phyloP scores from a whole-genome alignment of 306 rosid species.

The Ziziphus jujuba region DNA sequence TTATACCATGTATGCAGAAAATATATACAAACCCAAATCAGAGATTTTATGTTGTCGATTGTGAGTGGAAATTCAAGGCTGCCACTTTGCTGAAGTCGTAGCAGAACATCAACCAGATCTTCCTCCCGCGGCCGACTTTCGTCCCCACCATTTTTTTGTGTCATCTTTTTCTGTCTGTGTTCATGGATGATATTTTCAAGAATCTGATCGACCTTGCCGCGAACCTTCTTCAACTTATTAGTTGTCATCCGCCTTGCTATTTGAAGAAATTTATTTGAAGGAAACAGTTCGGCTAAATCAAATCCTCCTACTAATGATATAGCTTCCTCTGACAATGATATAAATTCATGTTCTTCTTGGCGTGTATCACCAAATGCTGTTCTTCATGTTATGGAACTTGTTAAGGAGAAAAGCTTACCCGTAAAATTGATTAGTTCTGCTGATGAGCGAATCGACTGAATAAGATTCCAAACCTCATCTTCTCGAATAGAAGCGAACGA shows the following conservation, averaged over 20 bases:
- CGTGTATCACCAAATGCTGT: slow-evolving; percentile 23
- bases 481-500: slow-evolving; percentile 35
- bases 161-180: background rate
- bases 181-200: slow-evolving; percentile 23
- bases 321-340: background rate
- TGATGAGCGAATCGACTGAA: slow-evolving; percentile 18
- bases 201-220: slow-evolving; percentile 9
- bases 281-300: slow-evolving; percentile 22
- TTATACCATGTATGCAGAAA: background rate
- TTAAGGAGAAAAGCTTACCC: background rate
- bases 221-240: slow-evolving; percentile 20
- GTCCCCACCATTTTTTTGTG: background rate
- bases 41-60: slow-evolving; percentile 9
- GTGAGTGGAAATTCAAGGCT: slow-evolving; percentile 2
- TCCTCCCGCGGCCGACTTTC: background rate
- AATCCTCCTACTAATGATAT: slow-evolving; percentile 16
- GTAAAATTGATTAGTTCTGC: slow-evolving; percentile 22
- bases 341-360: slow-evolving; percentile 11
- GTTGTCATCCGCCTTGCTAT: background rate
- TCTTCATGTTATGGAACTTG: slow-evolving; percentile 9
- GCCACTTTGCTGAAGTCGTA: background rate
- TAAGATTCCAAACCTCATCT: slow-evolving; percentile 36
- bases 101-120: slow-evolving; percentile 18
- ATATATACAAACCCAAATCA: slow-evolving; percentile 2
- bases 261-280: slow-evolving; percentile 19